Percentiles rank a stretch among this genome's conserved stretches.
phyloP scores from a whole-genome alignment of 139 green algal species.

The Tetratostichococcus sp. region DNA sequence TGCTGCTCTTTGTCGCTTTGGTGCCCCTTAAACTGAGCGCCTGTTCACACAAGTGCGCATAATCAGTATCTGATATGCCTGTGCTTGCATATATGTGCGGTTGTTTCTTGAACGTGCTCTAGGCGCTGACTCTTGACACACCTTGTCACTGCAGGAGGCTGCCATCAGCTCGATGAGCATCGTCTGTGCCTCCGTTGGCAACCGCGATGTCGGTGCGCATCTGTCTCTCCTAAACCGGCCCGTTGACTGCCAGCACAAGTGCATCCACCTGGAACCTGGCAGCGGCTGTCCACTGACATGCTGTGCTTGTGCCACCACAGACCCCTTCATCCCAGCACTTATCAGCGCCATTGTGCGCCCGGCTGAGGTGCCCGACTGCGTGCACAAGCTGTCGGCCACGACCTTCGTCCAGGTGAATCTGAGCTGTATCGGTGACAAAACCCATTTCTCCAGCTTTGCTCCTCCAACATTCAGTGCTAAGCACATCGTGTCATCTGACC shows the following conservation, averaged over 20 bases:
- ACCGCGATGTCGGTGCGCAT: conserved; percentile 90
- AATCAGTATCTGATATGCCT: neutral
- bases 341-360: conserved; percentile 74
- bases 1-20: neutral
- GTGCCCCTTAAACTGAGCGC: no score
- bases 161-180: conserved; percentile 42
- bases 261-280: no score
- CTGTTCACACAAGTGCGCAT: no score
- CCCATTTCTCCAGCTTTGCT: neutral
- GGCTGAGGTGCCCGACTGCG: conserved; percentile 71
- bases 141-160: conserved; percentile 18
- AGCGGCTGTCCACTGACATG: no score
- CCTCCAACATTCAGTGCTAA: no score
- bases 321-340: conserved; percentile 79
- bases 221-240: no score
- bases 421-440: no score
- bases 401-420: conserved; percentile 76
- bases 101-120: neutral
- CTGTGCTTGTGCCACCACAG: no score
- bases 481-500: neutral
- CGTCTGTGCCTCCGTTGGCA: conserved; percentile 55
- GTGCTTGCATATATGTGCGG: conserved; percentile 10
- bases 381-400: conserved; percentile 88
- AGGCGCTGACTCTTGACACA: no score
- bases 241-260: no score